Evolutionary conservation across 2,329 filamentous ascomycete species (phyloP), one percentile per base, ranked within the genome.

Genomic region (Botryotinia convoluta): DNA sequence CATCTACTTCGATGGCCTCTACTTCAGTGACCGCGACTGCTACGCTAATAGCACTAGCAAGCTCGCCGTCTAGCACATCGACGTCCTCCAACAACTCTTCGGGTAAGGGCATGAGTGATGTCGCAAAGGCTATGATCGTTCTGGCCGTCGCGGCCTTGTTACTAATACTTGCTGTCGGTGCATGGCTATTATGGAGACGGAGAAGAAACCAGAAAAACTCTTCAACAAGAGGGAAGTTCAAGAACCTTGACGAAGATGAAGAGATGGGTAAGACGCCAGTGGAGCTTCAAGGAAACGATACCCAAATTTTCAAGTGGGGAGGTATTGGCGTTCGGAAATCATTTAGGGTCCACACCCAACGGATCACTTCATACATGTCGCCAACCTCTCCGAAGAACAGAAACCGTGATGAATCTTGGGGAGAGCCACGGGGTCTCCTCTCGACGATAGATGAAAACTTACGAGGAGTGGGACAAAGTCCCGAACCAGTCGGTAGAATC

Each of bases 281-380:
- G 29, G 72, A 71, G 35, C 61, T 67, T 37, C 59, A 67, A 72
- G 72, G 68, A 29, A 62, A 71, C 14, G 42, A 65, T 45, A 42
- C 51, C 18, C 68, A 71, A 59, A n/a, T 72, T 18, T 70, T 70
- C 45, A 73, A 54, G 37, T 70, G 68, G 42, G 67, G 68, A n/a
- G 72, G 69, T 18, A 67, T 72, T 35, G 60, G 69, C 3, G 72
- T 73, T 57, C 37, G 39, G 14, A 63, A 61, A 48, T 65, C 68
- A 26, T 32, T 65, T 10, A 44, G 59, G 2, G 48, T 73, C 20
- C 32, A 65, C 18, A 69, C 68, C 8, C 61, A 65, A 48, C 37
- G 69, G 20, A 72, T 73, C 10, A 48, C 67, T 60, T 70, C 72
- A 9, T 45, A 57, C 42, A 68, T 68, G 7, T 69, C 63, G 18